phyloP scores from a whole-genome alignment of 1,284 basidiomycete genomes.

The Leccinum fallax region DNA sequence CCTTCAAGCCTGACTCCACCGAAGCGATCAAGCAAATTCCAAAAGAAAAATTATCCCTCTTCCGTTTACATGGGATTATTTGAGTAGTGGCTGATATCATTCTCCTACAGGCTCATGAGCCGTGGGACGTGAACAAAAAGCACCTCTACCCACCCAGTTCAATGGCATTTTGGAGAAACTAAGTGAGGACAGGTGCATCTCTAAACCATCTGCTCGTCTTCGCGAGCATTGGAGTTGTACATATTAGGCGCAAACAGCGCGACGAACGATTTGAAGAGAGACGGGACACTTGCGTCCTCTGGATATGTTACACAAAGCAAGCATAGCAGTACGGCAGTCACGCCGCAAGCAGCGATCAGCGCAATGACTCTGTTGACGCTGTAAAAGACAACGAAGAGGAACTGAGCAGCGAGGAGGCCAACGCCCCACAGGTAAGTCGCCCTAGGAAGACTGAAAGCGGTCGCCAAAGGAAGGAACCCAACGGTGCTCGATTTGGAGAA shows the following conservation, averaged over 20 bases:
- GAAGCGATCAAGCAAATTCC: no score
- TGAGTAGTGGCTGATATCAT: no score
- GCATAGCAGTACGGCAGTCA: conserved; percentile 20
- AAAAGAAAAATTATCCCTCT: no score
- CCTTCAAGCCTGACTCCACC: no score
- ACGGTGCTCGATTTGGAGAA: conserved; percentile 18
- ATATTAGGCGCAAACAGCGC: conserved; percentile 13
- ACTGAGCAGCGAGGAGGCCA: conserved; percentile 22
- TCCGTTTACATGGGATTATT: no score
- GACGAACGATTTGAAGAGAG: conserved; percentile 3
- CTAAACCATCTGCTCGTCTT: conserved; percentile 22
- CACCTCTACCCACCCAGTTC: conserved; percentile 13
- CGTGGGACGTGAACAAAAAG: neutral
- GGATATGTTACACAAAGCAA: conserved; percentile 23
- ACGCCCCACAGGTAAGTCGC: conserved; percentile 33
- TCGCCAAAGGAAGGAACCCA: conserved; percentile 30
- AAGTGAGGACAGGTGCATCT: conserved; percentile 4
- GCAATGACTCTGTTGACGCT: conserved; percentile 17
- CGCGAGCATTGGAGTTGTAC: conserved; percentile 2
- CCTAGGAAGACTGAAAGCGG: conserved; percentile 33
- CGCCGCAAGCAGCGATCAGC: conserved; percentile 7
- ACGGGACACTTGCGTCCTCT: conserved; percentile 12
- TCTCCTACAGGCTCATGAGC: no score
- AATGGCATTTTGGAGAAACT: neutral
- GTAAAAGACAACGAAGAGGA: conserved; percentile 24